These are phyloP conservation scores for Paecilomyces fulvus DNA, from an alignment of 2,329 filamentous ascomycete genomes.

Conservation along the genomic window DNA sequence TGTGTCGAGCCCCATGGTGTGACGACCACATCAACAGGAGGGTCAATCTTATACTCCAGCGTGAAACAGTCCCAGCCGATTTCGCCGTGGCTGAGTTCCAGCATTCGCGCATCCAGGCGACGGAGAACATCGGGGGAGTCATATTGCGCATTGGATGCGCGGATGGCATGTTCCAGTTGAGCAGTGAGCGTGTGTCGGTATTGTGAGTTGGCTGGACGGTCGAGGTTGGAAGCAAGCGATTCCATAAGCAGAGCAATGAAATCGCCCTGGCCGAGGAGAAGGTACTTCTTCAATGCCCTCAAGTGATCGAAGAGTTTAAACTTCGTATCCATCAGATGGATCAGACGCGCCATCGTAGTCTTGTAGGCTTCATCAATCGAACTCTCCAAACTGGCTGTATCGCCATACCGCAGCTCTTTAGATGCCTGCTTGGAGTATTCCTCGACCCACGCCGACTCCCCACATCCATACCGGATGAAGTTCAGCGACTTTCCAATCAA, in stretches of 20 bases:
- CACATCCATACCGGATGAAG: constrained; percentile 93
- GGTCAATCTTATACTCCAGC: constrained; percentile 95
- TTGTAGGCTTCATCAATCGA: constrained; percentile 98
- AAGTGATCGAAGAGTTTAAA: constrained; percentile 93
- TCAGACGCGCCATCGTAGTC: constrained; percentile 91
- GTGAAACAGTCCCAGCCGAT: constrained; percentile 99
- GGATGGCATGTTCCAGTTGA: constrained; percentile 95
- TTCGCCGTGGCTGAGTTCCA: constrained; percentile 90
- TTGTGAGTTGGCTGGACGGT: constrained; percentile 90
- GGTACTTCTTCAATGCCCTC: constrained; percentile 84
- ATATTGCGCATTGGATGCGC: constrained; percentile 93
- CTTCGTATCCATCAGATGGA: constrained; percentile 87
- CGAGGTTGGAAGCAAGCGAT: constrained; percentile 82
- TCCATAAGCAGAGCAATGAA: constrained; percentile 98
- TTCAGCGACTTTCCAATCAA: constrained; percentile 96
- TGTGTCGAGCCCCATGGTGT: constrained; percentile 93
- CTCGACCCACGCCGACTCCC: constrained; percentile 91
- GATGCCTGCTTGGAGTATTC: constrained; percentile 88
- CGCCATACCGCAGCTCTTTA: constrained; percentile 84
- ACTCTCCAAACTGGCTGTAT: constrained; percentile 80
- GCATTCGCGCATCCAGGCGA: constrained; percentile 92
- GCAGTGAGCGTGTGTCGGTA: constrained; percentile 95
- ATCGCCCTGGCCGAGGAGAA: constrained; percentile 89
- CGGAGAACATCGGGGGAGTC: constrained; percentile 86
- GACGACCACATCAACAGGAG: constrained; percentile 92